Evolutionary conservation across 2,329 filamentous ascomycete species (phyloP).

Genomic region (Phaeosphaeriaceae sp.): DNA sequence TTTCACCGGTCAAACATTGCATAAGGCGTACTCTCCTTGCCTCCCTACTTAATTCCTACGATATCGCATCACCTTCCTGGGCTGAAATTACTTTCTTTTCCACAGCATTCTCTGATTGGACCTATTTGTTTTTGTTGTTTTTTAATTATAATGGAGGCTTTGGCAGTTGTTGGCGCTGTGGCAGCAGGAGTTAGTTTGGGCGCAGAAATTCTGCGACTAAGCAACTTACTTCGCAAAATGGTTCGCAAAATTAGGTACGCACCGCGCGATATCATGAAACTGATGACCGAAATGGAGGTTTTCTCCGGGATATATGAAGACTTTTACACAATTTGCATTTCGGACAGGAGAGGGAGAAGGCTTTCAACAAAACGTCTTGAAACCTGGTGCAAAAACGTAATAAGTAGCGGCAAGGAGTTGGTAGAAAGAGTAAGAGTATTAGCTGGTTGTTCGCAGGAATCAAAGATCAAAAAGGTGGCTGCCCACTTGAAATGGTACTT

Average conservation of each 20-base stretch:
- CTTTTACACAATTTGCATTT: not conserved
- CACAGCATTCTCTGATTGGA: not conserved
- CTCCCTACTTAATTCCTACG: not conserved
- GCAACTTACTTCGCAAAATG: not conserved
- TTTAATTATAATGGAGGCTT: not conserved
- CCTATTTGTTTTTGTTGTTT: not conserved
- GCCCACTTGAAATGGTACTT: slow-evolving; percentile 11
- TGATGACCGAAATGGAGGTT: slow-evolving; percentile 6
- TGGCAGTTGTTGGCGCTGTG: not conserved
- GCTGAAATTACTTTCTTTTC: not conserved
- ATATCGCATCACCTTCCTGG: not conserved
- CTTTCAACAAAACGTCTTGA: not conserved
- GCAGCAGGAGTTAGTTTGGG: not conserved
- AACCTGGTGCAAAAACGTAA: not conserved
- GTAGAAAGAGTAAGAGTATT: slow-evolving; percentile 2
- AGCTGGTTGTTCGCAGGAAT: not conserved
- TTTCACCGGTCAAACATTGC: slow-evolving; percentile 4
- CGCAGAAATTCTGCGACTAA: not conserved
- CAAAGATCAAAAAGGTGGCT: not conserved
- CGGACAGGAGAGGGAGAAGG: not conserved
- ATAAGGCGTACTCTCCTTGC: not conserved
- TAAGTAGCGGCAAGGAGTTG: not conserved
- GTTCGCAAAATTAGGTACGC: slow-evolving; percentile 5
- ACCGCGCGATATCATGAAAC: slow-evolving; percentile 6
- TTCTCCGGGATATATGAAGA: slow-evolving; percentile 5